Evolutionary conservation across 2,329 filamentous ascomycete genomes (phyloP).

Genomic region (Fusarium subtropicale): DNA sequence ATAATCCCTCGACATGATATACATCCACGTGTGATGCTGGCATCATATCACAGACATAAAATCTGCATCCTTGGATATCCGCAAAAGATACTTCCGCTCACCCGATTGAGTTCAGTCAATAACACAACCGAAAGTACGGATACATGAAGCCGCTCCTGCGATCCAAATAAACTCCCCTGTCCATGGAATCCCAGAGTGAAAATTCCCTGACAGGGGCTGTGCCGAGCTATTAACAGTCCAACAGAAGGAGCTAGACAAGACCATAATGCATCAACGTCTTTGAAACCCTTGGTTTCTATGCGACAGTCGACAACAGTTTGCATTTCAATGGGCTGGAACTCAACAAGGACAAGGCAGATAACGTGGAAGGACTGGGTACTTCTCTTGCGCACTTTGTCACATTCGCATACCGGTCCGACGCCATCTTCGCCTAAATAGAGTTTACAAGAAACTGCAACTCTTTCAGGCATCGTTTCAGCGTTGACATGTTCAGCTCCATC

Average conservation of each 20-base stretch:
- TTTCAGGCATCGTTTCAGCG: not conserved
- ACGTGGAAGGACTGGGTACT: not conserved
- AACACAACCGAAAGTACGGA: not conserved
- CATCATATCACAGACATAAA: not conserved
- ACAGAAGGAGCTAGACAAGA: constrained; percentile 5
- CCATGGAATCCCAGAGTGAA: not conserved
- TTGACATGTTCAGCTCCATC: not conserved
- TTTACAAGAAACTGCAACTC: not conserved
- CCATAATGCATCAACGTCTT: not conserved
- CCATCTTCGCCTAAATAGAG: not conserved
- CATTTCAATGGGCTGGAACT: not conserved
- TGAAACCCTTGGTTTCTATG: not conserved
- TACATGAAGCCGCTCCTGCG: too few species aligned
- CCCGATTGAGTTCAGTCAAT: not conserved
- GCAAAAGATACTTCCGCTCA: not conserved
- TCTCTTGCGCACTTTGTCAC: not conserved
- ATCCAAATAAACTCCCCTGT: not conserved
- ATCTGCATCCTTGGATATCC: not conserved
- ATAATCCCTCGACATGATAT: not conserved
- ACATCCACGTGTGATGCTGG: not conserved
- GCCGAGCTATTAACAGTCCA: not conserved
- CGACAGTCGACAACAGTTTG: not conserved
- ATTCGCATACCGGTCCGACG: not conserved
- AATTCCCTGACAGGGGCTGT: not conserved
- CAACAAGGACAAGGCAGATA: not conserved